Base-by-base conservation (phyloP, 1,284 basidiomycete genomes). In the Fistulinella staudtii region DNA sequence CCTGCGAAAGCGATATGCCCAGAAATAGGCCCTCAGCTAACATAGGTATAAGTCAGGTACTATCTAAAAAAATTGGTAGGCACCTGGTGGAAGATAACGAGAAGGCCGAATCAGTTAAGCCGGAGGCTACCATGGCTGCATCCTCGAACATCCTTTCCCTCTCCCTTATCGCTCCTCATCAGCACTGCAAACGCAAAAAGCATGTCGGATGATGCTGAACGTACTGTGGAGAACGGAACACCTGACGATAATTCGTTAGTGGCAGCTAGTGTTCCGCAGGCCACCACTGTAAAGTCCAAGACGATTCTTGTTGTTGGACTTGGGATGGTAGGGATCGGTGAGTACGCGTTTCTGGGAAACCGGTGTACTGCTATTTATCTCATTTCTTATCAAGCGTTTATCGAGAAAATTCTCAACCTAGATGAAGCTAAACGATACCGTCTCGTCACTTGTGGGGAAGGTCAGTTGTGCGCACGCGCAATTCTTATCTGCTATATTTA, bases 311-410 rank as follows among this genome's bases (percentile, higher is more conserved):
- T 79, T 46, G 80, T 79, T 39, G 83, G 82, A 3, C 69, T 85
- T 7, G 83, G 82, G 20, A 84, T 85, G 82, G 79, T 82, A 30
- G 80, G 80, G 11, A 80, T 85, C 30, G 80, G 79, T 74, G 55
- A 49, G 67, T 13, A 17, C 20, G 21, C 2, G n/a, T 27, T 27
- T 24, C 18, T 5, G 9, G 33, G 24, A 14, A 21, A 24, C 8
- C 8, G 3, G 15, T 23, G 20, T 15, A n/a, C 20, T 40, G 22
- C n/a, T 52, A 45, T 50, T 51, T 50, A 42, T 42, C 37, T 36
- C 6, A 8, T 24, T 33, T 33, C 31, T 11, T n/a, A 33, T 20
- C 8, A 41, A 76, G 82, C 80, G 0, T 82, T 83, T 64, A 82
- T 83, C 52, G 83, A 79, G 63, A 87, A 82, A 61, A 68, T 83